These are phyloP conservation scores for Boehmeria nivea DNA, from an alignment of 306 rosid genomes.

Conservation along the genomic window DNA sequence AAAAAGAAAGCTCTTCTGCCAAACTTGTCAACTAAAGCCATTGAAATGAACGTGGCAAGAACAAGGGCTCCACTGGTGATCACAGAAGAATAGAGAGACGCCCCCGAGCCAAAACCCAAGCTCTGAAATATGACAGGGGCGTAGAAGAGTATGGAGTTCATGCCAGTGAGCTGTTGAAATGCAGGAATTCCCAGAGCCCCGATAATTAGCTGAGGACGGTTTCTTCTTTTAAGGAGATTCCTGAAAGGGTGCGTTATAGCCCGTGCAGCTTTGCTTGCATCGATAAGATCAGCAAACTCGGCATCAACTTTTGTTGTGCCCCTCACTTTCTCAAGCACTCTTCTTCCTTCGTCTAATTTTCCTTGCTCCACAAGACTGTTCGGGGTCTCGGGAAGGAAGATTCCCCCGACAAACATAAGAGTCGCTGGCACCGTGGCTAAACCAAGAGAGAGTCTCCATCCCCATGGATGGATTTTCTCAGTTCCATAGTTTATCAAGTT, in stretches of 20 bases:
- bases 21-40: constrained; percentile 73
- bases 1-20: constrained; percentile 90
- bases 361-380: constrained; percentile 90
- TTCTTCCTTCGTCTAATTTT: constrained; percentile 57
- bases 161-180: constrained; percentile 95
- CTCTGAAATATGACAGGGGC: constrained; percentile 98
- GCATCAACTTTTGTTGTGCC: constrained; percentile 84
- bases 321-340: constrained; percentile 67
- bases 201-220: constrained; percentile 84
- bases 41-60: constrained; percentile 73
- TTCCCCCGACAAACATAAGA: constrained; percentile 77
- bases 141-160: constrained; percentile 90
- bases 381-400: constrained; percentile 82
- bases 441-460: constrained; percentile 87
- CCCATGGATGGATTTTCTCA: constrained; percentile 66
- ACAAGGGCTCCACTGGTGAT: constrained; percentile 82
- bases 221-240: constrained; percentile 59
- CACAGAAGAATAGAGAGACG: constrained; percentile 72
- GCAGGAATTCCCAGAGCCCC: constrained; percentile 95
- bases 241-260: constrained; percentile 56
- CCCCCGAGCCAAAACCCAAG: constrained; percentile 77
- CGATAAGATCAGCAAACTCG: constrained; percentile 76
- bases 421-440: constrained; percentile 72
- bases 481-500: constrained; percentile 62
- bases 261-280: constrained; percentile 71